These are phyloP conservation scores for Xanthoceras sorbifolium DNA, from an alignment of 345 rosid genomes.

Conservation along the genomic window DNA sequence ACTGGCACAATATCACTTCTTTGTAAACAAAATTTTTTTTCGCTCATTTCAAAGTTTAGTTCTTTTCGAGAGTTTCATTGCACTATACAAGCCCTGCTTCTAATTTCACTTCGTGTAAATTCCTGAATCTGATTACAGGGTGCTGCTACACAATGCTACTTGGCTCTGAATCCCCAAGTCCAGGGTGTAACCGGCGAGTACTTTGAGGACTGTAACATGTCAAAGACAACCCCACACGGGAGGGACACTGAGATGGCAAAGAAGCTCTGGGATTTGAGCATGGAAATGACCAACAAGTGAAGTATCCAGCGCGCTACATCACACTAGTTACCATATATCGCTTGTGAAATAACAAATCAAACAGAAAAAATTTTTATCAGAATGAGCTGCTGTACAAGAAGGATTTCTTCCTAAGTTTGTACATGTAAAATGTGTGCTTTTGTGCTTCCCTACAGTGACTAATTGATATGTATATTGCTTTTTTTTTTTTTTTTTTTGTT, in stretches of 20 bases:
- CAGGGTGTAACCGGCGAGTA: conserved; percentile 48
- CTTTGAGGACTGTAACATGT: conserved; percentile 42
- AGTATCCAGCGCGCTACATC: background rate
- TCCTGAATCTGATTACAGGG: conserved; percentile 31
- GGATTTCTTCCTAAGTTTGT: background rate
- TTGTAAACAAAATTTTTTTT: no score
- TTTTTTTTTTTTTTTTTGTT: no score
- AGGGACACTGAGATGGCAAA: background rate
- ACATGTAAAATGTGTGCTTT: no score
- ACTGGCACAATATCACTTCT: no score
- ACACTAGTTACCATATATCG: no score
- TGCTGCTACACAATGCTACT: conserved; percentile 60
- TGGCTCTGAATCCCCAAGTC: conserved; percentile 60
- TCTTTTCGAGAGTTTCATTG: background rate
- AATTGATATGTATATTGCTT: background rate
- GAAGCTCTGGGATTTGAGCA: conserved; percentile 6
- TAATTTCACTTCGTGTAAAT: background rate
- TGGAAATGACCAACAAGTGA: conserved; percentile 1
- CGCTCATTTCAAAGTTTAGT: background rate
- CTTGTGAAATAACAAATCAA: no score
- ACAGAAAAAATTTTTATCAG: background rate
- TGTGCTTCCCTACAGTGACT: background rate
- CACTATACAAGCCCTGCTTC: background rate
- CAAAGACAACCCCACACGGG: conserved; percentile 23
- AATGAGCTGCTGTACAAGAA: background rate